Evolutionary conservation across 192 early-diverging fungal species (phyloP).

Genomic region (Physocladia obscura): DNA sequence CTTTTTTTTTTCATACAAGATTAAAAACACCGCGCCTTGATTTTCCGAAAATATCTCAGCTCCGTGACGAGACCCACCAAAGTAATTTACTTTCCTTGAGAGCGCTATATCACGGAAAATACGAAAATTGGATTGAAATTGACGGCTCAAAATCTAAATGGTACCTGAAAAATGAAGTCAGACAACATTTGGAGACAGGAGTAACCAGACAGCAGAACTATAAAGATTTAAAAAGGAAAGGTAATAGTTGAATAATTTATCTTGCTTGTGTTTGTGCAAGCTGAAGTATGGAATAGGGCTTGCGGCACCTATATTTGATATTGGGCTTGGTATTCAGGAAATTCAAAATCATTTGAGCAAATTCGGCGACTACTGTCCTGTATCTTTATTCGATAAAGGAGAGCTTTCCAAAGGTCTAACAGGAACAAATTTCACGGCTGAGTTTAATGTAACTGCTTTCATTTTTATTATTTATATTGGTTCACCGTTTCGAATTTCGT

Average conservation of each 20-base stretch:
- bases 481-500: constrained; percentile 7
- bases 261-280: background rate
- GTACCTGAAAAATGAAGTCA: constrained; percentile 30
- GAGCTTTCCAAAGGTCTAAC: constrained; percentile 33
- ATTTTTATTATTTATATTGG: background rate
- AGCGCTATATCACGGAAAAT: constrained; percentile 35
- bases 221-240: constrained; percentile 36
- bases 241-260: constrained; percentile 5
- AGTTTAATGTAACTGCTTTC: constrained; percentile 43
- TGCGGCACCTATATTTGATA: constrained; percentile 47
- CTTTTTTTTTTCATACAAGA: background rate
- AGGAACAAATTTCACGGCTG: constrained; percentile 44
- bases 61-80: constrained; percentile 27
- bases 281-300: too few species aligned
- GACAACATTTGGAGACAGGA: constrained; percentile 6
- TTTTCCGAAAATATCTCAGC: constrained; percentile 12
- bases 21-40: constrained; percentile 28
- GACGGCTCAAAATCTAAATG: constrained; percentile 44
- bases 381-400: constrained; percentile 38
- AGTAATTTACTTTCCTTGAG: constrained; percentile 6
- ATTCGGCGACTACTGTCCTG: constrained; percentile 54
- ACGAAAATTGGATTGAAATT: constrained; percentile 40
- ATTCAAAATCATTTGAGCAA: constrained; percentile 35
- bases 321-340: constrained; percentile 35
- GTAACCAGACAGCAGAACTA: constrained; percentile 40